Evolutionary conservation across 2,329 filamentous ascomycete species (phyloP).

Genomic region (Fusarium sp.): DNA sequence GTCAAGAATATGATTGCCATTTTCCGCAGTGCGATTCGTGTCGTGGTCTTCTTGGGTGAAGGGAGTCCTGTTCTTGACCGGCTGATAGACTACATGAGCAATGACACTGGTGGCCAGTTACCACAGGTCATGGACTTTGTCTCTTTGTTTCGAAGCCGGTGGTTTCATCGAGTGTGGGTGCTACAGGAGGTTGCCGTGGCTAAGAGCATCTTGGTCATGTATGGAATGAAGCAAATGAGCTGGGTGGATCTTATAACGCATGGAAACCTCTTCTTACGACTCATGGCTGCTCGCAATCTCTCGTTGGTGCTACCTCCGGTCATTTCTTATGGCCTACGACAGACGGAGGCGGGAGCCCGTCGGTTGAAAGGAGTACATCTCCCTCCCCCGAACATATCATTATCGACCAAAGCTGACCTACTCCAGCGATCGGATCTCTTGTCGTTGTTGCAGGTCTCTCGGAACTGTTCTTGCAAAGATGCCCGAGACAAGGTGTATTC

Average conservation of each 20-base stretch:
- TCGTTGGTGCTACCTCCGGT: neutral
- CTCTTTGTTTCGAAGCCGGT: neutral
- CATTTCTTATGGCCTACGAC: neutral
- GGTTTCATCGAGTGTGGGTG: neutral
- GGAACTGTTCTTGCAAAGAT: neutral
- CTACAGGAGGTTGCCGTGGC: neutral
- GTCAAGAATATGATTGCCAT: slow-evolving; percentile 5
- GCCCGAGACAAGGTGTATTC: neutral
- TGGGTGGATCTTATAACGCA: neutral
- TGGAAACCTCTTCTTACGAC: neutral
- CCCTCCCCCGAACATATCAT: neutral
- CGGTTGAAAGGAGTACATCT: neutral
- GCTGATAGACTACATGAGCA: neutral
- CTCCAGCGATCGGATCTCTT: neutral
- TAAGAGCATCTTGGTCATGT: neutral
- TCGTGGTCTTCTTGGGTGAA: neutral
- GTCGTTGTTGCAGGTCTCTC: neutral
- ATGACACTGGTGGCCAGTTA: neutral
- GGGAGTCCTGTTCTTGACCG: neutral
- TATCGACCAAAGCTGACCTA: neutral
- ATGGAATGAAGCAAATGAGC: neutral
- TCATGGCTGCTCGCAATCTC: neutral
- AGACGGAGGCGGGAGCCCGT: neutral
- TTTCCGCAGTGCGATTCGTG: neutral
- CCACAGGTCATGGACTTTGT: neutral